Base-by-base conservation (phyloP, 805 yeast species). In the Saccharomycopsis microspora region DNA sequence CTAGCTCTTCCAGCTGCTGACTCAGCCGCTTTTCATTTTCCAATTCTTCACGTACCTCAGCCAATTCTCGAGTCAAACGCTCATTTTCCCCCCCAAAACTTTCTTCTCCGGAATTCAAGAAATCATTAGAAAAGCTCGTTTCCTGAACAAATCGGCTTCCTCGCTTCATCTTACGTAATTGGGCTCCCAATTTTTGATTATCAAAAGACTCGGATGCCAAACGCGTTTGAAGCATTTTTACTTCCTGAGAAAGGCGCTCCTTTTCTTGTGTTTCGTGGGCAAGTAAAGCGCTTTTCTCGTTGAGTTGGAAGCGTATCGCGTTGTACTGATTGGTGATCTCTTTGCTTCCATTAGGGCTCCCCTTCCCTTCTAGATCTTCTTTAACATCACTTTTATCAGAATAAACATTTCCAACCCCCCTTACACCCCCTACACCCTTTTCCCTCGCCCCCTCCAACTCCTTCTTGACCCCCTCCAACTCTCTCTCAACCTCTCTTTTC, bases 131-230 rank as follows among this genome's bases (percentile, higher is more conserved):
- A 32, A 51, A 51, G 43, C 54, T 51, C 9, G 54, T 51, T 36
- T 51, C 55, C 45, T 58, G 58, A 11, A 55, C 50, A 46, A 57
- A 45, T 30, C 56, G 44, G 5, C 65, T 45, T 32, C 62, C 50
- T 49, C 61, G 53, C 43, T 60, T 62, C 32, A 71, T 45, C 39
- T 65, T 69, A 33, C 65, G 64, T 4, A 76, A 46, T 41, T 69
- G 70, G 8, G 72, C 70, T 41, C 63, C 68, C 52, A 69, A 57
- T 44, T 64, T 74, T 56, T 74, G 78, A 50, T 71, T 75, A 47
- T 78, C 82, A 52, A 75, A 75, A 5, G 80, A 69, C 44, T 78
- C 81, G n/a, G 81, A 70, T 2, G 82, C 80, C n/a, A 79, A 59
- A 55, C 85, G 70, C 1, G 80, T 74, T 54, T 80, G 82, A 9